A percentile compares a stretch with the other conserved stretches of the same genome.
phyloP scores from a whole-genome alignment of 2,329 filamentous ascomycete genomes.

The Trichoderma arundinaceum region DNA sequence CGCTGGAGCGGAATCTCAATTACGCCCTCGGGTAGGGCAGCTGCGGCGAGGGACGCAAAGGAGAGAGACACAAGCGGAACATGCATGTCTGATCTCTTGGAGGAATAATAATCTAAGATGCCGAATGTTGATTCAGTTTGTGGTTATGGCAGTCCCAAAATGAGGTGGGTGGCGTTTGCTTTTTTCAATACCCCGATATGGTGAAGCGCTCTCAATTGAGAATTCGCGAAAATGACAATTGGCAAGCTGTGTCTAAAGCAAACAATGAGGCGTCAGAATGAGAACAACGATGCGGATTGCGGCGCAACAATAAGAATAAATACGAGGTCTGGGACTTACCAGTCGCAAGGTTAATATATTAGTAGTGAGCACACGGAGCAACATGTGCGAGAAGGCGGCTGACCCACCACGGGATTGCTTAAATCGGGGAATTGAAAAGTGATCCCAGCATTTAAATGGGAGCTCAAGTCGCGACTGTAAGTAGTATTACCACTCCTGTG shows the following conservation, averaged over 20 bases:
- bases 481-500: not conserved
- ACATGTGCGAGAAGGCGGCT: not conserved
- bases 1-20: slow-evolving; percentile 29
- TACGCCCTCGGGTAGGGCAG: slow-evolving; percentile 27
- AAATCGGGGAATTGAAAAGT: not conserved
- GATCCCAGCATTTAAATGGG: not conserved
- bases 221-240: too few relatives aligned
- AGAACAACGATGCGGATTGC: too few relatives aligned
- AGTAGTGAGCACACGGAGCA: not conserved
- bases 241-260: too few relatives aligned
- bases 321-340: not conserved
- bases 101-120: not conserved
- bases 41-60: slow-evolving; percentile 14
- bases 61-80: slow-evolving; percentile 1
- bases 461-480: not conserved
- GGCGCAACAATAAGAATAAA: not conserved
- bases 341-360: not conserved
- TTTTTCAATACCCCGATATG: not conserved
- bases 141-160: not conserved
- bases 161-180: slow-evolving; percentile 3
- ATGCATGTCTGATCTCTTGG: not conserved
- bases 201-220: too few relatives aligned
- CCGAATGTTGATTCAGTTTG: not conserved
- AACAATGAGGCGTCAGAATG: too few relatives aligned
- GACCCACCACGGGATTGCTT: slow-evolving; percentile 6